A percentile compares a stretch with the other conserved stretches of the same genome.
Conservation (phyloP, 306 rosid genomes). For the Carpinus viminea region DNA sequence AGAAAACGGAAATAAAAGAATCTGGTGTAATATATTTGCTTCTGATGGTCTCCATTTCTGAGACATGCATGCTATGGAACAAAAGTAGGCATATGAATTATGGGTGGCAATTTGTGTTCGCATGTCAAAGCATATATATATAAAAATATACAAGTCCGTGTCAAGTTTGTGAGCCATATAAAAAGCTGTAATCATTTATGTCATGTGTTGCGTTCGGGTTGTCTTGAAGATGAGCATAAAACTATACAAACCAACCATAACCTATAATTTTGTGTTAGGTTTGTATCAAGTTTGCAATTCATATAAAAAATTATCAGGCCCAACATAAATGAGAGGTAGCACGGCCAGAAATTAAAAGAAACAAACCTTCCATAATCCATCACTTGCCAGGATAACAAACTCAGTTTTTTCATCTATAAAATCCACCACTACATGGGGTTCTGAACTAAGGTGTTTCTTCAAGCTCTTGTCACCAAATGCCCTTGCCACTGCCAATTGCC, state of each 20-base stretch:
- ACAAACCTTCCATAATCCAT: slow-evolving; percentile 96
- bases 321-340: neutral
- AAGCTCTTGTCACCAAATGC: slow-evolving; percentile 96
- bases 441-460: slow-evolving; percentile 87
- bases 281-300: no score
- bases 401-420: slow-evolving; percentile 57
- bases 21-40: neutral
- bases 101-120: no score
- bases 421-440: slow-evolving; percentile 62
- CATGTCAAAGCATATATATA: no score
- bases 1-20: neutral
- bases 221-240: no score
- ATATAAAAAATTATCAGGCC: neutral
- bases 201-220: no score
- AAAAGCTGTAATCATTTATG: no score
- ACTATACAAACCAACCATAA: no score
- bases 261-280: no score
- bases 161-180: no score
- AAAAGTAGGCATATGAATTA: no score
- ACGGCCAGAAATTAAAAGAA: slow-evolving; percentile 13
- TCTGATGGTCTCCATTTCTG: neutral
- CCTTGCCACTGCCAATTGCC: slow-evolving; percentile 93
- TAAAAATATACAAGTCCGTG: no score
- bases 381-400: slow-evolving; percentile 86
- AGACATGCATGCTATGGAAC: neutral